These are phyloP conservation scores for Penicillium coffeae DNA, from an alignment of 495 filamentous ascomycete genomes.

Conservation along the genomic window DNA sequence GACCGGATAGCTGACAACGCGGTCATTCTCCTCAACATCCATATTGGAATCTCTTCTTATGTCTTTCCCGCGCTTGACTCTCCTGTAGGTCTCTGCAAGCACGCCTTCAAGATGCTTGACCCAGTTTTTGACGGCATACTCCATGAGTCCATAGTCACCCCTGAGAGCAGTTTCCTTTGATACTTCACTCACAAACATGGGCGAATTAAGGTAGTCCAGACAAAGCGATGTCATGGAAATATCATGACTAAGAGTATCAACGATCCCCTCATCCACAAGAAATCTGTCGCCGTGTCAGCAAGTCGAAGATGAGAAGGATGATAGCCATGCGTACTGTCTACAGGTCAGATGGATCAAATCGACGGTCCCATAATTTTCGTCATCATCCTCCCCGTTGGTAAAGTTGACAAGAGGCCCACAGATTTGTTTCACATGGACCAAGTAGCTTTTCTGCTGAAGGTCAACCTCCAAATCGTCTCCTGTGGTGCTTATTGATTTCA, in stretches of 20 bases:
- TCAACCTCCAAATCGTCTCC: neutral
- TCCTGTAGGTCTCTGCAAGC: neutral
- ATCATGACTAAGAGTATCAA: neutral
- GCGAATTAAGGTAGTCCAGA: constrained; percentile 1
- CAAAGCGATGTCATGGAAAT: constrained; percentile 3
- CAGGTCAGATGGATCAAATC: constrained; percentile 2
- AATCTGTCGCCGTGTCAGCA: neutral
- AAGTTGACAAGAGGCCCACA: constrained; percentile 2
- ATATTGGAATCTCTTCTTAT: neutral
- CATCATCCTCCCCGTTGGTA: too few species aligned
- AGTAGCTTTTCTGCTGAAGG: neutral
- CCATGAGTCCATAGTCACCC: constrained; percentile 3
- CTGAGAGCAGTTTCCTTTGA: neutral
- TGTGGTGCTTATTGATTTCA: neutral
- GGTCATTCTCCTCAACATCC: neutral
- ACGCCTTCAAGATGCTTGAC: constrained; percentile 1
- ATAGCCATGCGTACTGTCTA: neutral
- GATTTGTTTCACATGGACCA: neutral
- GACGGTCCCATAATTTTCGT: constrained; percentile 1
- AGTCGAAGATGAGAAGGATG: too few species aligned
- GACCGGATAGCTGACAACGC: neutral
- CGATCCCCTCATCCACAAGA: constrained; percentile 1
- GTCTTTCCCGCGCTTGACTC: neutral
- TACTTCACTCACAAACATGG: neutral
- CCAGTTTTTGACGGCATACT: constrained; percentile 2